A percentile compares a stretch with the other conserved stretches of the same genome.
These are phyloP conservation scores for Excoecaria cochinchinensis DNA, from an alignment of 345 rosid species.

Conservation along the genomic window DNA sequence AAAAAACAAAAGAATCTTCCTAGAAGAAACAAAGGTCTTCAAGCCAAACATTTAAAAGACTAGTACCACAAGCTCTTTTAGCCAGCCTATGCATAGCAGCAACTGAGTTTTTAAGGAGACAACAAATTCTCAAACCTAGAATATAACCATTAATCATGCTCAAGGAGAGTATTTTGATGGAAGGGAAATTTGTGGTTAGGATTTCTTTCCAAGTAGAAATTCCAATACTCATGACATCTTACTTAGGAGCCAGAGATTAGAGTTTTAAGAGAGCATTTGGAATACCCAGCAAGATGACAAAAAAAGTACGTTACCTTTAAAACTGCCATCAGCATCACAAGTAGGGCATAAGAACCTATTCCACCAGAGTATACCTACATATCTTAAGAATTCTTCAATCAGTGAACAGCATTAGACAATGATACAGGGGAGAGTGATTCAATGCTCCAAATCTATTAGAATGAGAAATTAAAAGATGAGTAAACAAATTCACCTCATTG, in stretches of 20 bases:
- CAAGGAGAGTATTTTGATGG: background rate
- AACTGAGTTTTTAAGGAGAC: background rate
- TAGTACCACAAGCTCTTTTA: background rate
- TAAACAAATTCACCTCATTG: conserved; percentile 63
- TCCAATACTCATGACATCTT: background rate
- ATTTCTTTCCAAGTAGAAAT: background rate
- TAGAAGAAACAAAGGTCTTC: background rate
- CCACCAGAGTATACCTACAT: conserved; percentile 93
- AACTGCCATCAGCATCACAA: conserved; percentile 81
- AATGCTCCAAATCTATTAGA: background rate
- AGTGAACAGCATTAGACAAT: conserved; percentile 3
- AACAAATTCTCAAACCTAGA: background rate
- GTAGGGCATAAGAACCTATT: conserved; percentile 88
- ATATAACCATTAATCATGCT: background rate
- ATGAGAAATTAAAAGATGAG: background rate
- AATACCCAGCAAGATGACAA: background rate
- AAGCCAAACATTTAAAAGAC: background rate
- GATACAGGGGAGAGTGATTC: conserved; percentile 1
- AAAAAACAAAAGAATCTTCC: background rate
- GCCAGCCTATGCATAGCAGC: background rate
- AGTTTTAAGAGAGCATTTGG: background rate
- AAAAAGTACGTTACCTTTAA: conserved; percentile 50
- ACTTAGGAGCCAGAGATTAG: background rate
- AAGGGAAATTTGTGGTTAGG: background rate
- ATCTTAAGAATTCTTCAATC: conserved; percentile 26